A percentile compares a stretch with the other conserved stretches of the same genome.
phyloP scores from a whole-genome alignment of 2,329 filamentous ascomycete species.

The Diaporthe humulicola region DNA sequence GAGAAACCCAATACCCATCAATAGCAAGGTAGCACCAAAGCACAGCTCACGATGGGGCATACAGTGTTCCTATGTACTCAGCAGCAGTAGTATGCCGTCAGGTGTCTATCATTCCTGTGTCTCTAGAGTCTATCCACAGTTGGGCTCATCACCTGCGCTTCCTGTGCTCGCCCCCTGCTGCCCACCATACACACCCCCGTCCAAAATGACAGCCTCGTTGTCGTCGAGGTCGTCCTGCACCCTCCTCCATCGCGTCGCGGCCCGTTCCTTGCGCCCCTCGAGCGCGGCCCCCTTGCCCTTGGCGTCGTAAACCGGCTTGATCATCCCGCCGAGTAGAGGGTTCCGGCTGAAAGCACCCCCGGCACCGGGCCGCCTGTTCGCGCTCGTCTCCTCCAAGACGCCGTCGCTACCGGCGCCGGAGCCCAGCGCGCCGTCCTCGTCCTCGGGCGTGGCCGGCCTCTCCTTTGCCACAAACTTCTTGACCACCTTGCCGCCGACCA shows the following conservation, averaged over 20 bases:
- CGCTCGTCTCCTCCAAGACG: slow-evolving; percentile 51
- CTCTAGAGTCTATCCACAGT: slow-evolving; percentile 49
- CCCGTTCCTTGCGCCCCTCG: slow-evolving; percentile 58
- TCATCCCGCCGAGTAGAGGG: slow-evolving; percentile 74
- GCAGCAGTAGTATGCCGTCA: not conserved
- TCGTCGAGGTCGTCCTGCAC: slow-evolving; percentile 72
- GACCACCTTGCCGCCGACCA: slow-evolving; percentile 83
- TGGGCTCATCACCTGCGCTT: slow-evolving; percentile 53
- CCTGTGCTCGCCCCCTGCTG: slow-evolving; percentile 36
- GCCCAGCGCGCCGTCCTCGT: slow-evolving; percentile 49
- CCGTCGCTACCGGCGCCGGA: slow-evolving; percentile 45
- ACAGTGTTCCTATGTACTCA: too few species aligned
- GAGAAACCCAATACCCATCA: not conserved
- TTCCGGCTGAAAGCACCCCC: slow-evolving; percentile 77
- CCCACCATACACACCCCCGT: slow-evolving; percentile 66
- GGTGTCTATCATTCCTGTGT: not conserved
- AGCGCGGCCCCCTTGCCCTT: slow-evolving; percentile 64
- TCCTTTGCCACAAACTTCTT: slow-evolving; percentile 77
- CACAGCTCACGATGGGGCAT: not conserved
- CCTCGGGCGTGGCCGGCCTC: slow-evolving; percentile 67
- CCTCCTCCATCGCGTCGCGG: slow-evolving; percentile 64
- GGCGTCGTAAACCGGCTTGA: slow-evolving; percentile 72
- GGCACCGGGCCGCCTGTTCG: slow-evolving; percentile 50
- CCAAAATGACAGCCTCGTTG: slow-evolving; percentile 71
- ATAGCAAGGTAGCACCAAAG: not conserved